Percentiles rank a stretch among this genome's conserved stretches.
Evolutionary conservation across 2,329 filamentous ascomycete genomes (phyloP).

Genomic region (Periconia sp.): DNA sequence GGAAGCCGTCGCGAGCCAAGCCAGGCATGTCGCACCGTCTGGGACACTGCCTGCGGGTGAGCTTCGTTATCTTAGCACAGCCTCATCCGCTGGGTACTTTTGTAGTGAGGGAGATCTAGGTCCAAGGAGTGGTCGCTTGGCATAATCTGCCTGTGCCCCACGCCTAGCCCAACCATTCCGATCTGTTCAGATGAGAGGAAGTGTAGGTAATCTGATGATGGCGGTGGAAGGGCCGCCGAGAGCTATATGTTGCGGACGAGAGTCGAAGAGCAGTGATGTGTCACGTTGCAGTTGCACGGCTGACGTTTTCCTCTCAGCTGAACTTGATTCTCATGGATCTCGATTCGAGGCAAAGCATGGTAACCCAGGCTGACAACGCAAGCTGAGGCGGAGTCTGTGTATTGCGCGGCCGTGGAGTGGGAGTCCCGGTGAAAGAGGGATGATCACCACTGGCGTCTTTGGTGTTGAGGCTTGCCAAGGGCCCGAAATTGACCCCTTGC

Average conservation of each 20-base stretch:
- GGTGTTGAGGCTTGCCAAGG: constrained; percentile 24
- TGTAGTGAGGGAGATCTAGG: constrained; percentile 2
- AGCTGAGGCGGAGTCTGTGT: constrained; percentile 1
- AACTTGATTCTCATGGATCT: no score
- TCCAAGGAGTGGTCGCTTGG: constrained; percentile 16
- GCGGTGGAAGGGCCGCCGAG: neutral
- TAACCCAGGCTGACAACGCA: neutral
- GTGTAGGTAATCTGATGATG: neutral
- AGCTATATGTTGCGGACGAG: neutral
- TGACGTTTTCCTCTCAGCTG: neutral
- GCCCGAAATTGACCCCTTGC: constrained; percentile 1
- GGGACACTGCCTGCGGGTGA: constrained; percentile 1
- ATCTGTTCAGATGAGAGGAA: neutral
- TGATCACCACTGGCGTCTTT: constrained; percentile 8
- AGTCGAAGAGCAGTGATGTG: neutral
- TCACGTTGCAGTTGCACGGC: neutral
- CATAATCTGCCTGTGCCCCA: constrained; percentile 4
- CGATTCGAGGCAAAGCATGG: no score
- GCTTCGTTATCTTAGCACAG: constrained; percentile 37
- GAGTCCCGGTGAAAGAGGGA: constrained; percentile 2
- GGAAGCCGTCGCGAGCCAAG: constrained; percentile 1
- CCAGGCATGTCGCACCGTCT: neutral
- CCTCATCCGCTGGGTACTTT: constrained; percentile 22
- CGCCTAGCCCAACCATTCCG: neutral
- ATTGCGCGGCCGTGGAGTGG: constrained; percentile 8